Evolutionary conservation across 2,329 filamentous ascomycete genomes (phyloP), one percentile per base, ranked within the genome.

Genomic region (Chaetomiaceae sp.): DNA sequence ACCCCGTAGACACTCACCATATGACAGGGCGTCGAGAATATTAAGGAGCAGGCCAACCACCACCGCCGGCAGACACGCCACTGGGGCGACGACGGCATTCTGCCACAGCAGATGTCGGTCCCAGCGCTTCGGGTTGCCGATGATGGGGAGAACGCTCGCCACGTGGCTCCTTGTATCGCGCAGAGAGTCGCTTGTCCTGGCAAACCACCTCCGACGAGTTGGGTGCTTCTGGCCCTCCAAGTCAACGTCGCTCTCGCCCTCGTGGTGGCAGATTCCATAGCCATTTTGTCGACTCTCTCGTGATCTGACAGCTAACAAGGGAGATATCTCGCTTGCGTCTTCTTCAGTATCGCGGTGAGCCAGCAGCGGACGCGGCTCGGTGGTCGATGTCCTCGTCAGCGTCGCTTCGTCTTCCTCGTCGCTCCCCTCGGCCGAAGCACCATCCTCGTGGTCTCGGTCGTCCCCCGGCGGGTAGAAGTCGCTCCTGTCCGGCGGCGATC

Each of bases 1-100:
- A 17, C 5, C 6, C 5, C 21, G 16, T n/a, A 38, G 2, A 44
- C 34, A 63, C 73, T 66, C 70, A 78, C 87, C 93, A 63, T 99
- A 99, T 2, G 92, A 97, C 35, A 99, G 72, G 5, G 91, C 93
- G 73, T 99, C 93, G 17, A 99, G 75, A 40, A 99, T 86, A 60
- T 99, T 99, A 16, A 99, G 79, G 1, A 99, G 75, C 21, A 96
- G 71, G 0, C 93, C 93, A 0, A 99, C 81, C 58, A 95, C 79
- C 1, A 97, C 92, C 3, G 92, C 87, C 2, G 93, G 93, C 14
- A 96, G 66, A 58, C 85, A 86, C 42, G 81, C 82, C 16, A 81
- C 71, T 1, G 90, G 89, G 34, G 82, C 75, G 10, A 89, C 67
- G 3, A 95, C 68, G 0, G 75, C 77, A 39, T 79, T 77, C 34